These are phyloP conservation scores for Lachancea sp. DNA, from an alignment of 805 yeast species.

Conservation along the genomic window DNA sequence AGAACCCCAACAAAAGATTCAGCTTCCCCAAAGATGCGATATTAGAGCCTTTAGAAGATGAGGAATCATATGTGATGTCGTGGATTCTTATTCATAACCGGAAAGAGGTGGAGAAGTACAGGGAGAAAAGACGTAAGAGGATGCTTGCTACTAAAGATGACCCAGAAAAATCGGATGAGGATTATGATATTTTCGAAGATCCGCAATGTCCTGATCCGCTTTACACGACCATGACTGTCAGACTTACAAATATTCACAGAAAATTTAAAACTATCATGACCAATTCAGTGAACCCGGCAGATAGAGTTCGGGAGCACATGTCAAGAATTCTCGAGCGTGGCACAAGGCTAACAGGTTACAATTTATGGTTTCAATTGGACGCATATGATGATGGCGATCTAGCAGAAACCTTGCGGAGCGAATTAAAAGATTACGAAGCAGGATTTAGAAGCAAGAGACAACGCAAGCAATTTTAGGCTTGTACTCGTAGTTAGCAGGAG, in stretches of 20 bases:
- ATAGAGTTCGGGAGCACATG: conserved; percentile 58
- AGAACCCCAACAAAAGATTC: conserved; percentile 69
- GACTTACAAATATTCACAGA: conserved; percentile 56
- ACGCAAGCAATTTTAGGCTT: conserved; percentile 16
- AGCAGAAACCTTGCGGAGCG: conserved; percentile 58
- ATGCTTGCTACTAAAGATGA: conserved; percentile 7
- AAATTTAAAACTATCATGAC: conserved; percentile 57
- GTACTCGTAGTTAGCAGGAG: not conserved
- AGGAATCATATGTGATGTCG: conserved; percentile 27
- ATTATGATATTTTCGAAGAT: conserved; percentile 22
- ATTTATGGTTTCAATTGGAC: conserved; percentile 81
- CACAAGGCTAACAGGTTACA: conserved; percentile 49
- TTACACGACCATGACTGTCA: conserved; percentile 60
- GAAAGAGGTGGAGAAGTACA: conserved; percentile 23
- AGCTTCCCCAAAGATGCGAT: conserved; percentile 71
- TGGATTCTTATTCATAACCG: conserved; percentile 32
- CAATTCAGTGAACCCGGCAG: conserved; percentile 56
- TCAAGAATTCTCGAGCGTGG: conserved; percentile 53
- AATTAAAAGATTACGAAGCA: conserved; percentile 49
- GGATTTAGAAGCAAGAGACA: conserved; percentile 34
- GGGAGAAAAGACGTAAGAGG: conserved; percentile 17
- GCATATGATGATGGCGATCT: conserved; percentile 61
- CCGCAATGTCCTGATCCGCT: conserved; percentile 36
- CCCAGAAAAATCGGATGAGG: conserved; percentile 13
- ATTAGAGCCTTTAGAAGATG: conserved; percentile 43